phyloP scores from a whole-genome alignment of 345 rosid species.

The Gossypium longicalyx region DNA sequence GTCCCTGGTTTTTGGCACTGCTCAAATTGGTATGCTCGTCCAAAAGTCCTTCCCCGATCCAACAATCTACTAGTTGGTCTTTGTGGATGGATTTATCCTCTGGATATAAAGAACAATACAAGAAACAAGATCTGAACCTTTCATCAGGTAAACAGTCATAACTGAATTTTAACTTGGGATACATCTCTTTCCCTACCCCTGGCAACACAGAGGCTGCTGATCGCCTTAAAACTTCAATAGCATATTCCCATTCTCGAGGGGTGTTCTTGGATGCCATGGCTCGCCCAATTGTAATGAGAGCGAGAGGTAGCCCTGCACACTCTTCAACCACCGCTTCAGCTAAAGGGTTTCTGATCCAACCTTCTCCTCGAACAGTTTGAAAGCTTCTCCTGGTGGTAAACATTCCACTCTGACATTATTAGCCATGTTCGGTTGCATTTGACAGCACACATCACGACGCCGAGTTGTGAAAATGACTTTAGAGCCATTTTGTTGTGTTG shows the following conservation, averaged over 20 bases:
- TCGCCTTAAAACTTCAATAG: neutral
- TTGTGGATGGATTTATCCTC: constrained; percentile 25
- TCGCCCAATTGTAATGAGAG: constrained; percentile 8
- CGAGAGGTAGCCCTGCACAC: constrained; percentile 27
- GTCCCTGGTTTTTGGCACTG: too few species aligned
- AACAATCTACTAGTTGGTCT: constrained; percentile 36
- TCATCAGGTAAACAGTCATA: neutral
- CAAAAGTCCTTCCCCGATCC: constrained; percentile 37
- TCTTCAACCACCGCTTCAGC: constrained; percentile 6
- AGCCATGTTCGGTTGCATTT: neutral
- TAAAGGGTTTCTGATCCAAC: neutral
- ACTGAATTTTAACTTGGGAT: neutral
- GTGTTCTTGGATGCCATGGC: constrained; percentile 5
- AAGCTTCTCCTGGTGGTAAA: neutral
- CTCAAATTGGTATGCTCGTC: neutral
- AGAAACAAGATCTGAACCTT: neutral
- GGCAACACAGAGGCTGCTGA: neutral
- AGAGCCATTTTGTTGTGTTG: neutral
- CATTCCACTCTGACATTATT: neutral
- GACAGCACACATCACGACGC: neutral
- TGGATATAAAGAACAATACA: constrained; percentile 11
- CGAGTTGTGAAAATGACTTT: constrained; percentile 10
- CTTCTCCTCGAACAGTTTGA: neutral
- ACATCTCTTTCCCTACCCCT: neutral
- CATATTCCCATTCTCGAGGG: constrained; percentile 1